Base-by-base conservation (phyloP, 2,329 filamentous ascomycete species). In the Sporothrix curviconia region DNA sequence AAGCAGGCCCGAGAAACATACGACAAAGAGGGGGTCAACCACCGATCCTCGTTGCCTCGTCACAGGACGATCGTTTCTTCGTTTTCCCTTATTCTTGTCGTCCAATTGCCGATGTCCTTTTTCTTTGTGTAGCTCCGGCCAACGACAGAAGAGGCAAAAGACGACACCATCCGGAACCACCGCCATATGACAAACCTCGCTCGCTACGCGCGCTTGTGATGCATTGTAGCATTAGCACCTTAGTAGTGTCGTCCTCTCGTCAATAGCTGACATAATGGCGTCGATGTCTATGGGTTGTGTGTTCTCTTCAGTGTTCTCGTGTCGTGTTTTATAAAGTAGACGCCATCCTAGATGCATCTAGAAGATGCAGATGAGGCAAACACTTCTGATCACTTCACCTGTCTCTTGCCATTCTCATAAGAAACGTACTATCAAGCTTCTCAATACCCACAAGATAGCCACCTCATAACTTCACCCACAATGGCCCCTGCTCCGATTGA, bases 401-500 rank as follows among this genome's bases (percentile, higher is more conserved):
- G n/a, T n/a, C n/a, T n/a, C n/a, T n/a, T n/a, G n/a, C n/a, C n/a
- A n/a, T n/a, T n/a, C n/a, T n/a, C n/a, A n/a, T n/a, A n/a, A n/a
- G n/a, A n/a, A n/a, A n/a, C n/a, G n/a, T n/a, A n/a, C n/a, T n/a
- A n/a, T n/a, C n/a, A n/a, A n/a, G n/a, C n/a, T n/a, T n/a, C 47
- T 11, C 24, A 9, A 24, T 19, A 51, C 40, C 19, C 3, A 34
- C 25, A 17, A n/a, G n/a, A n/a, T n/a, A n/a, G n/a, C n/a, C n/a
- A n/a, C n/a, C n/a, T n/a, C n/a, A n/a, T n/a, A n/a, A n/a, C n/a
- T 32, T 32, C 28, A 6, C 28, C 28, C 34, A 57, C 24, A 17
- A 79, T 78, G 76, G 74, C 71, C 2, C 83, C 83, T 8, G 76
- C 78, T 63, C 77, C 84, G 39, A 85, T 89, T 62, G 75, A 83